phyloP scores from a whole-genome alignment of 257 asterid species.

The Nicotiana tabacum region DNA sequence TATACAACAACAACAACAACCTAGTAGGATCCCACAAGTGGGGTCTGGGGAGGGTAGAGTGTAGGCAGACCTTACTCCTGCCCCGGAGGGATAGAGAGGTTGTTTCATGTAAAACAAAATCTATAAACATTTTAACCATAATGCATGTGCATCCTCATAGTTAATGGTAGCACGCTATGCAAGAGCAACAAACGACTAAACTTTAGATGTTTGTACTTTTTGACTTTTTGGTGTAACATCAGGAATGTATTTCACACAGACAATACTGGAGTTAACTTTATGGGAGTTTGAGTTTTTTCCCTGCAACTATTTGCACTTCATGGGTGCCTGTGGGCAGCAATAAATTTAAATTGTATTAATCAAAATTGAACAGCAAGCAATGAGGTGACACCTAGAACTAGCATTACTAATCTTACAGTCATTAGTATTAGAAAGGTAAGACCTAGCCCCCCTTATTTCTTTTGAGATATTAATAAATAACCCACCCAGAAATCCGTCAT shows the following conservation, averaged over 20 bases:
- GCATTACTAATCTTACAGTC: not conserved
- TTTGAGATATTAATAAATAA: no score
- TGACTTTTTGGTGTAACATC: not conserved
- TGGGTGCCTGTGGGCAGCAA: not conserved
- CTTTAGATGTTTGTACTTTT: not conserved
- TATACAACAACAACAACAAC: not conserved
- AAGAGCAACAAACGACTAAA: not conserved
- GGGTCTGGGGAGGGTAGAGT: no score
- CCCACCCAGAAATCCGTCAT: no score
- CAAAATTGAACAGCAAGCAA: not conserved
- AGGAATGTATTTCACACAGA: not conserved
- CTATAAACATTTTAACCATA: not conserved
- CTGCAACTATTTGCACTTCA: not conserved
- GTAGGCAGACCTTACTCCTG: no score
- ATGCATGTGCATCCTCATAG: not conserved
- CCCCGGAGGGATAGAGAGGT: no score
- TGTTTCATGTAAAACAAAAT: not conserved
- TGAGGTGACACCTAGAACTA: constrained; percentile 3
- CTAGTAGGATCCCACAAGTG: no score
- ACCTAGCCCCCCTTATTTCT: no score
- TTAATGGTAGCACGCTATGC: not conserved
- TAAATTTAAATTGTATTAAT: not conserved
- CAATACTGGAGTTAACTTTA: not conserved
- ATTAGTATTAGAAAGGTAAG: no score
- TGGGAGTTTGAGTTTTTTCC: not conserved